phyloP scores from a whole-genome alignment of 306 rosid species.

The Acacia confusa region DNA sequence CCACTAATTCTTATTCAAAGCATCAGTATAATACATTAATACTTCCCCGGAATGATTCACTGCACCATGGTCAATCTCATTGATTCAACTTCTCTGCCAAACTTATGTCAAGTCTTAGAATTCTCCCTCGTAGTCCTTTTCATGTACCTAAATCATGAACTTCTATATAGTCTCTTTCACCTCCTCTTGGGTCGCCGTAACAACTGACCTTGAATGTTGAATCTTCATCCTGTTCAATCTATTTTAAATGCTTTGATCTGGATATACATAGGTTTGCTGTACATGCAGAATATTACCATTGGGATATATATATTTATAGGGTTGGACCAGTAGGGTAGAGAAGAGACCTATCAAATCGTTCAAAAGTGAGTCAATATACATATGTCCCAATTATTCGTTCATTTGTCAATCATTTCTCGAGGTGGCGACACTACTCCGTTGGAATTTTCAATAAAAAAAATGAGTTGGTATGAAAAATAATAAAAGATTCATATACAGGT shows the following conservation, averaged over 20 bases:
- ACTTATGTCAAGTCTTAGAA: slow-evolving; percentile 5
- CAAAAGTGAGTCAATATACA: neutral
- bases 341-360: slow-evolving; percentile 30
- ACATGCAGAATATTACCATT: neutral
- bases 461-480: neutral
- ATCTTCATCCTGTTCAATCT: neutral
- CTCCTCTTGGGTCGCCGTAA: slow-evolving; percentile 2
- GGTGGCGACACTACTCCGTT: slow-evolving; percentile 29
- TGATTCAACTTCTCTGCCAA: slow-evolving; percentile 38
- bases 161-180: slow-evolving; percentile 13
- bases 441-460: slow-evolving; percentile 18
- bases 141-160: slow-evolving; percentile 40
- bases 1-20: slow-evolving; percentile 31
- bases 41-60: slow-evolving; percentile 24
- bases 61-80: neutral
- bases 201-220: neutral
- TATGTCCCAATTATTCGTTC: slow-evolving; percentile 12
- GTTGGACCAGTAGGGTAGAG: slow-evolving; percentile 22
- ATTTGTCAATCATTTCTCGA: slow-evolving; percentile 17
- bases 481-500: neutral
- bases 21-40: neutral
- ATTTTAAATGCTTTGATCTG: neutral
- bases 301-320: slow-evolving; percentile 25
- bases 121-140: slow-evolving; percentile 21
- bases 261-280: neutral